Base-by-base conservation (phyloP, 805 yeast species). In the Ogataea henricii region DNA sequence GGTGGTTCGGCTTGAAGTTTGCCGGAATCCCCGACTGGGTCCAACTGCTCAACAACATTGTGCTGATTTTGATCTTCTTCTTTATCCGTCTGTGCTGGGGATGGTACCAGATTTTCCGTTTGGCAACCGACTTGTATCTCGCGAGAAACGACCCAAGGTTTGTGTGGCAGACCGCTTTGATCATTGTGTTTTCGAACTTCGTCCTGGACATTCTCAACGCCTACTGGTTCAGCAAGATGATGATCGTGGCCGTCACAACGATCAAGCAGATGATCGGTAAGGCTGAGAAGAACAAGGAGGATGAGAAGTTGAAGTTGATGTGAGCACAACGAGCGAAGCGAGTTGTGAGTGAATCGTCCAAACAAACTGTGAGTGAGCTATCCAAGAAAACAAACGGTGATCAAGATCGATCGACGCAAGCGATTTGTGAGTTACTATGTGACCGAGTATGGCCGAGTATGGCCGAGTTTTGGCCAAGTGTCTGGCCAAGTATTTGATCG, bases 181-280 rank as follows among this genome's bases (percentile, higher is more conserved):
- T 63, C 43, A 66, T 69, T 32, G 48, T 68, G 23, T 25, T 52
- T 25, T 62, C 70, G 45, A 69, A 69, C 46, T 47, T 63, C 17
- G 65, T 67, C 16, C 53, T 69, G 49, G 70, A 69, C 47, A 33
- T 67, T 13, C 55, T 69, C 38, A 69, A 69, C 47, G 57, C 66
- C 20, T 68, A 56, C 48, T 69, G 73, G 73, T 69, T 69, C 48
- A 53, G 62, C 43, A 68, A 68, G 51, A 69, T 69, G 73, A 54
- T 68, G 53, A 57, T 48, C 20, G 72, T 69, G 33, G 70, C 72
- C 6, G 48, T 68, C 30, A 58, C 63, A 20, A 69, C 71, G 13
- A 49, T 69, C 37, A 66, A 57, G 38, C 62, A 62, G 43, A 63
- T 67, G 65, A 52, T 67, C 42, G 63, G 64, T 10, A 29, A 47